These are phyloP conservation scores for Quercus cerris DNA, from an alignment of 306 rosid species.

Conservation along the genomic window DNA sequence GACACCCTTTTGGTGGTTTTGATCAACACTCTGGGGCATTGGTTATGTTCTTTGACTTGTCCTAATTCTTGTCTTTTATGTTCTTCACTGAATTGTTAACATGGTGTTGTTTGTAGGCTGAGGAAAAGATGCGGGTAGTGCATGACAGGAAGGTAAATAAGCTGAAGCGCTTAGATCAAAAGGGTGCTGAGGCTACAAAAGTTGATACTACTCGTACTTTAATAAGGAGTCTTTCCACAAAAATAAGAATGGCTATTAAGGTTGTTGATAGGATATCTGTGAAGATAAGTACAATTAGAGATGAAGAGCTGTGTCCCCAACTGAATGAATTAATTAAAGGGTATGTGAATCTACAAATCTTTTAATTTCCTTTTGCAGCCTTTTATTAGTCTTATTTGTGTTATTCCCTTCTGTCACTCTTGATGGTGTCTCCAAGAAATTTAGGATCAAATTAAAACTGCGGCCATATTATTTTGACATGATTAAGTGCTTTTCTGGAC, in stretches of 20 bases:
- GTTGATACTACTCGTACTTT: conserved; percentile 62
- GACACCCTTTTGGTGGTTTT: background rate
- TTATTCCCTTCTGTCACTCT: conserved; percentile 6
- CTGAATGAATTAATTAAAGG: conserved; percentile 80
- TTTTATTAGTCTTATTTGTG: conserved; percentile 13
- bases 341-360: conserved; percentile 45
- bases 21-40: background rate
- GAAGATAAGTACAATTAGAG: conserved; percentile 87
- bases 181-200: conserved; percentile 77
- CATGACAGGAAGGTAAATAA: conserved; percentile 79
- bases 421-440: background rate
- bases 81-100: conserved; percentile 1
- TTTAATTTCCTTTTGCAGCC: background rate
- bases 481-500: conserved; percentile 3
- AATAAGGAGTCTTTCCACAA: conserved; percentile 76
- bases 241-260: conserved; percentile 88
- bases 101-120: conserved; percentile 51
- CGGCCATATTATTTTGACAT: conserved; percentile 1
- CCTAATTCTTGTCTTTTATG: conserved; percentile 2
- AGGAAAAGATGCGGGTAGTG: conserved; percentile 88
- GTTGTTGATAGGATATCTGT: conserved; percentile 85
- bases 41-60: background rate
- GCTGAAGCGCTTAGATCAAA: conserved; percentile 76
- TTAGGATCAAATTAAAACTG: background rate
- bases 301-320: conserved; percentile 94